Base-by-base conservation (phyloP, 106 monocot species). In the Phalaenopsis equestris region DNA sequence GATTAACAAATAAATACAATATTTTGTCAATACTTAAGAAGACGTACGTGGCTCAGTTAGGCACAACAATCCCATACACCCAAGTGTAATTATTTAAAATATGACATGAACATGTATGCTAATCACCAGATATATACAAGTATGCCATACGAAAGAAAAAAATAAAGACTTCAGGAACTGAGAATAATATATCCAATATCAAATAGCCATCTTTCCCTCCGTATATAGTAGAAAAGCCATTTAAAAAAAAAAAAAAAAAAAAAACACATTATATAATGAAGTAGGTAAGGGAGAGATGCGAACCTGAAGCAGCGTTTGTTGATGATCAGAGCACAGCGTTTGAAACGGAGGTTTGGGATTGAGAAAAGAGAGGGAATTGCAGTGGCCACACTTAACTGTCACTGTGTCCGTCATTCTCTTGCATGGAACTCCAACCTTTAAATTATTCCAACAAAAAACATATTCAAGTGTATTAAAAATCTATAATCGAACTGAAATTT, bases 321-420 rank as follows among this genome's bases (percentile, higher is more conserved):
- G 56, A 45, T 86, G 87, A 42, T 77, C 67, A 42, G 56, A 48
- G 43, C 81, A 81, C 24, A 74, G 86, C 47, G 67, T 46, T 42
- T 88, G 84, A 43, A 86, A 24, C 64, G 76, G 41, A 77, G 86
- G 86, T 41, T 86, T 88, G 16, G 88, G 83, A 79, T 76, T 90
- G 42, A 90, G 88, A 79, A 85, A 90, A 70, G 93, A 96, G 84
- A 91, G 82, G 48, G 86, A 80, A 87, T 90, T 92, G 89, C 96
- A 96, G 78, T 92, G 91, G 2, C 96, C 96, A 72, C 96, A 96
- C 74, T 90, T 93, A 65, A 96, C 96, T 30, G 93, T 90, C n/a
- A 96, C 84, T 0, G 91, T 90, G 39, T 96, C 90, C 87, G 90
- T 89, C 58, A 96, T 47, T 72, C 91, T 76, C 77, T 90, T 93